Conservation (phyloP, 2,329 filamentous ascomycete genomes). For the Chlorencoelia australis region DNA sequence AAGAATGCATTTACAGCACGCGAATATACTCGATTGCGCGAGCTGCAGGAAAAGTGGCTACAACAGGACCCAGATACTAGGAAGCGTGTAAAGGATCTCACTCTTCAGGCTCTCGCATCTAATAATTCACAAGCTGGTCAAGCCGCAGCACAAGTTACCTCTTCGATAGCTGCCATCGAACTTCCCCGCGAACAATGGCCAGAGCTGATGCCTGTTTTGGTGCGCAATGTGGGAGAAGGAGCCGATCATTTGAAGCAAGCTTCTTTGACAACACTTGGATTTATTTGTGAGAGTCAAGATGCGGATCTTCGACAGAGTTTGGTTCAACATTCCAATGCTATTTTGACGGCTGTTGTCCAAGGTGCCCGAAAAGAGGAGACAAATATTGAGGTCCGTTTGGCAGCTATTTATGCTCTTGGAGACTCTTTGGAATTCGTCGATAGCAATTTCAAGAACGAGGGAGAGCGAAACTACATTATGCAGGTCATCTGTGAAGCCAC, state of each 20-base stretch:
- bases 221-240: conserved; percentile 86
- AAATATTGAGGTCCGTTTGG: conserved; percentile 81
- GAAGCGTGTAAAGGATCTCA: conserved; percentile 76
- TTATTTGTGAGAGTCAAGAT: conserved; percentile 95
- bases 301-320: conserved; percentile 72
- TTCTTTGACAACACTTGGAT: conserved; percentile 92
- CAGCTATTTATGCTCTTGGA: conserved; percentile 86
- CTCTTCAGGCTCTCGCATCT: conserved; percentile 78
- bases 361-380: conserved; percentile 93
- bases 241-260: conserved; percentile 85
- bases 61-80: conserved; percentile 75
- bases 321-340: conserved; percentile 86
- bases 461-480: conserved; percentile 99
- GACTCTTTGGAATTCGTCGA: conserved; percentile 96
- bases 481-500: conserved; percentile 99
- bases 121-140: conserved; percentile 73
- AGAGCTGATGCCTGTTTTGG: conserved; percentile 78
- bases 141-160: conserved; percentile 88
- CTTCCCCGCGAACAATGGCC: conserved; percentile 88
- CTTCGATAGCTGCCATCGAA: conserved; percentile 90
- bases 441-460: conserved; percentile 98
- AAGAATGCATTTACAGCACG: conserved; percentile 97
- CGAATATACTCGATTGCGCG: conserved; percentile 76
- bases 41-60: conserved; percentile 90
- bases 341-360: conserved; percentile 94